Evolutionary conservation across 1,139 yeast genomes (phyloP).

Genomic region (Suhomyces coccinellae): DNA sequence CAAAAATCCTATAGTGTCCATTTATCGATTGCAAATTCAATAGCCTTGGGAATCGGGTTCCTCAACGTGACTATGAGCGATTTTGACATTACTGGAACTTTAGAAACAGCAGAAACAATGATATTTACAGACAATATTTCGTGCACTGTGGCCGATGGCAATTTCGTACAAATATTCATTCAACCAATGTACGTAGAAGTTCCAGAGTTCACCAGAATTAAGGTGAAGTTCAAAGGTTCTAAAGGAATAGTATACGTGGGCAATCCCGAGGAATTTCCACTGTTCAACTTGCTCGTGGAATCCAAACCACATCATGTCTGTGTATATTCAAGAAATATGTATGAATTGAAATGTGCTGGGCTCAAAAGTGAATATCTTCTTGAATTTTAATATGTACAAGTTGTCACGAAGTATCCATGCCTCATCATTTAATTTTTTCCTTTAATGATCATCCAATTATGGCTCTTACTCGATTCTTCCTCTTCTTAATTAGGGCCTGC

Average conservation of each 20-base stretch:
- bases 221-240: slow-evolving; percentile 12
- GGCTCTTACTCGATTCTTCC: too few relatives aligned
- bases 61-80: neutral
- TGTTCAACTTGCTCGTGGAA: slow-evolving; percentile 1
- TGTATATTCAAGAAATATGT: slow-evolving; percentile 1
- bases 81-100: neutral
- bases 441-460: too few relatives aligned
- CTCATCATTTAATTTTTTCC: too few relatives aligned
- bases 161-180: slow-evolving; percentile 20
- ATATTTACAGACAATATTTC: slow-evolving; percentile 14
- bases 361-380: slow-evolving; percentile 1
- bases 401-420: neutral
- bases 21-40: neutral
- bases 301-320: slow-evolving; percentile 9
- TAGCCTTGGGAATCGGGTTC: neutral
- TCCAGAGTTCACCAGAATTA: slow-evolving; percentile 15
- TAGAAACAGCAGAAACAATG: slow-evolving; percentile 3
- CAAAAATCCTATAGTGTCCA: slow-evolving; percentile 5
- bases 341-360: slow-evolving; percentile 7
- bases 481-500: too few relatives aligned
- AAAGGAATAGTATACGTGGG: slow-evolving; percentile 1
- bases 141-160: slow-evolving; percentile 20
- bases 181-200: slow-evolving; percentile 15
- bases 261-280: neutral
- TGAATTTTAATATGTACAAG: slow-evolving; percentile 3